phyloP scores from a whole-genome alignment of 305 asterid genomes.

The Stenogyne calaminthoides region DNA sequence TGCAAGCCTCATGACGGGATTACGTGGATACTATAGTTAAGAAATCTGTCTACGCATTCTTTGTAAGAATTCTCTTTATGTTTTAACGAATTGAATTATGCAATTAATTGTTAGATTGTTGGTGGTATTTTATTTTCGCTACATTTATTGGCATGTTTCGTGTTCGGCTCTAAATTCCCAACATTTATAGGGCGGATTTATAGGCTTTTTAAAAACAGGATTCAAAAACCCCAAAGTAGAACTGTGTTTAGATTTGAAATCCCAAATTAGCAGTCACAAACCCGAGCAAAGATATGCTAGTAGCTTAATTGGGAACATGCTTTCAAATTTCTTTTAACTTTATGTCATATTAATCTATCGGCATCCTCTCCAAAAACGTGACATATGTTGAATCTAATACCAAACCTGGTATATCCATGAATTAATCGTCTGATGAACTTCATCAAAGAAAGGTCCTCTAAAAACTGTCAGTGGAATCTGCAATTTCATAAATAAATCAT shows the following conservation, averaged over 20 bases:
- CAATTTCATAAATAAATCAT: slow-evolving; percentile 21
- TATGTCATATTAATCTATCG: background rate
- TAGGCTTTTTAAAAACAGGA: no score
- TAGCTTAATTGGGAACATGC: background rate
- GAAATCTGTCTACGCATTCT: no score
- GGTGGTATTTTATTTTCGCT: no score
- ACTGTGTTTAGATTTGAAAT: background rate
- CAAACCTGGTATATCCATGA: slow-evolving; percentile 96
- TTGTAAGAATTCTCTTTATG: no score
- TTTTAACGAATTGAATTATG: no score
- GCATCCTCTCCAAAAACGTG: background rate
- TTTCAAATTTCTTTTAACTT: background rate
- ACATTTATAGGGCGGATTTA: no score
- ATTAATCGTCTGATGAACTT: slow-evolving; percentile 82
- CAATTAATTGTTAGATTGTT: no score
- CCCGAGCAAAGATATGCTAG: background rate
- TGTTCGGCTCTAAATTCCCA: no score
- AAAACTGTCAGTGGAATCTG: slow-evolving; percentile 68
- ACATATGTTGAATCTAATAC: slow-evolving; percentile 9
- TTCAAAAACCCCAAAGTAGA: no score
- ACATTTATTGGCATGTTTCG: no score
- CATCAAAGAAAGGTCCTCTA: slow-evolving; percentile 83
- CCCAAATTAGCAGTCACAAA: background rate
- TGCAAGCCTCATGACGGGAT: no score
- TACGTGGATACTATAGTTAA: no score